These are phyloP conservation scores for Nepenthes gracilis DNA, from an alignment of 148 eudicot species.

Conservation along the genomic window DNA sequence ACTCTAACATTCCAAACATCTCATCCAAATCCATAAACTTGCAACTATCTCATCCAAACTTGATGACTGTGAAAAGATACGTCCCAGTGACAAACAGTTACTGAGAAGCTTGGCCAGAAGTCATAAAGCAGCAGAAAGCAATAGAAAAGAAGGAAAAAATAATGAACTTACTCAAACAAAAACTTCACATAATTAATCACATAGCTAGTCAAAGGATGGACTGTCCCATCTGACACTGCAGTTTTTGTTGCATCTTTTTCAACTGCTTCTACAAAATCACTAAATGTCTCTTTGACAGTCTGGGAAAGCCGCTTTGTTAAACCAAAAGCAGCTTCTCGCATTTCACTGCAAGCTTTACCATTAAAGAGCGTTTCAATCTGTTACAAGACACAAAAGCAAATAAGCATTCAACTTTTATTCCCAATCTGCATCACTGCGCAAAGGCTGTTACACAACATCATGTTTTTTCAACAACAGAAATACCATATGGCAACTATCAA, in stretches of 20 bases:
- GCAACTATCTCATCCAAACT: too few relatives aligned
- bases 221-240: slow-evolving; percentile 87
- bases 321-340: slow-evolving; percentile 78
- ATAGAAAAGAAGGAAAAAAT: neutral
- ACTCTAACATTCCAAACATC: too few relatives aligned
- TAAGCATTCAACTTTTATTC: neutral
- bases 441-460: neutral
- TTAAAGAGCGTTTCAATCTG: slow-evolving; percentile 76
- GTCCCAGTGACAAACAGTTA: neutral
- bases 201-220: slow-evolving; percentile 97
- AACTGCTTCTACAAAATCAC: slow-evolving; percentile 98
- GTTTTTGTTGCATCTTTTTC: slow-evolving; percentile 96
- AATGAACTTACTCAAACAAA: slow-evolving; percentile 70
- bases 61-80: too few relatives aligned
- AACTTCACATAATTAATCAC: slow-evolving; percentile 97
- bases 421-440: neutral
- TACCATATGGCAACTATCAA: too few relatives aligned
- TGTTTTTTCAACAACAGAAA: neutral
- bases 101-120: neutral
- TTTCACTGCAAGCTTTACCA: slow-evolving; percentile 83
- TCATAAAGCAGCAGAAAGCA: slow-evolving; percentile 5
- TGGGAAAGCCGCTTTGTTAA: slow-evolving; percentile 92
- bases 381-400: slow-evolving; percentile 6
- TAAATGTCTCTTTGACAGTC: slow-evolving; percentile 89
- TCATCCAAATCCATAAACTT: neutral